Percentiles rank a stretch among this genome's conserved stretches.
phyloP scores from a whole-genome alignment of 148 eudicot species.

The Hydrangea macrophylla region DNA sequence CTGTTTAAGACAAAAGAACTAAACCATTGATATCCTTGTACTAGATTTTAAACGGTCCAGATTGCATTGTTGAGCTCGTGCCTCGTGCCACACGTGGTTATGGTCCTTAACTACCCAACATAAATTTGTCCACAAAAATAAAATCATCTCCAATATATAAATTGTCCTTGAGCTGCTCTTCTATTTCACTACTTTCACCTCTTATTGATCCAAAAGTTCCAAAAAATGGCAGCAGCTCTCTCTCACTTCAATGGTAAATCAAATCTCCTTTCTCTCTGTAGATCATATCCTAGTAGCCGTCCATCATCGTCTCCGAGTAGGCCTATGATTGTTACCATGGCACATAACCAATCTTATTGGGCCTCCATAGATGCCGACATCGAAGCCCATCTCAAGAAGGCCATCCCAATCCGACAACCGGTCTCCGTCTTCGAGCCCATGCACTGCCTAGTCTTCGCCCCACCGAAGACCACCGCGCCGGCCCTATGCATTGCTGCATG shows the following conservation, averaged over 20 bases:
- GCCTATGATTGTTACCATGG: conserved; percentile 4
- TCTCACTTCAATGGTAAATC: conserved; percentile 7
- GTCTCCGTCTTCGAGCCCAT: conserved; percentile 44
- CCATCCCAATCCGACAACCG: conserved; percentile 31
- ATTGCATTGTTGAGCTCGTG: background rate
- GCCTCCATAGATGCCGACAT: conserved; percentile 31
- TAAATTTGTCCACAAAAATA: background rate
- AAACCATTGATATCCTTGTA: background rate
- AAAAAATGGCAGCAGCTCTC: conserved; percentile 19
- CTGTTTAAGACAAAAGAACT: background rate
- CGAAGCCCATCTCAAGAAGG: conserved; percentile 32
- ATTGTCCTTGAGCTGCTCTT: background rate
- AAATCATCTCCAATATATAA: background rate
- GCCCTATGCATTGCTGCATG: conserved; percentile 46
- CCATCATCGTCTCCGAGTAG: conserved; percentile 1
- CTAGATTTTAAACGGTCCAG: background rate
- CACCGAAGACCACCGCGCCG: conserved; percentile 36
- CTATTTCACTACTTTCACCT: background rate
- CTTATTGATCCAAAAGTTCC: too few species aligned
- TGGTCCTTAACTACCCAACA: background rate
- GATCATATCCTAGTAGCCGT: background rate
- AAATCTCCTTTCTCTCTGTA: background rate
- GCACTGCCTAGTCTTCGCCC: conserved; percentile 38
- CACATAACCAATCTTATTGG: conserved; percentile 35
- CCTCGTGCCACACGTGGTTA: background rate